A percentile compares a stretch with the other conserved stretches of the same genome.
Evolutionary conservation across 2,329 filamentous ascomycete genomes (phyloP).

Genomic region (Colletotrichum coccodes): DNA sequence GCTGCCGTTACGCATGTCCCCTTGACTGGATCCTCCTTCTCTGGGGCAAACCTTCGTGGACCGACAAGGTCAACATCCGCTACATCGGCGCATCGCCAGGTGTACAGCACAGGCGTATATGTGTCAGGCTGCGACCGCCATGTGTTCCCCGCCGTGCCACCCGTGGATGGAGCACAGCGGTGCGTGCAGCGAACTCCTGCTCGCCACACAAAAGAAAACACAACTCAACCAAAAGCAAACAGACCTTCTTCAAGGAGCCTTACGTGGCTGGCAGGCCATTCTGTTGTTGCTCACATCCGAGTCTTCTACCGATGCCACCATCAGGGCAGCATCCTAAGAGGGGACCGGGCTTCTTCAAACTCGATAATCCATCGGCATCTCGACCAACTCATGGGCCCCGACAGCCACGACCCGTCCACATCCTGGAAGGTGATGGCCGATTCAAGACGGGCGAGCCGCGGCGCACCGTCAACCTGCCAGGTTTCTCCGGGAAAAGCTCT

Average conservation of each 20-base stretch:
- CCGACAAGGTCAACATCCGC: neutral
- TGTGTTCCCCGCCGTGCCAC: conserved; percentile 5
- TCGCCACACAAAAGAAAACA: conserved; percentile 16
- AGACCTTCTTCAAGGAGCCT: neutral
- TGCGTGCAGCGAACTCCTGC: neutral
- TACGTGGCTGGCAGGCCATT: neutral
- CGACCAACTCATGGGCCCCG: conserved; percentile 14
- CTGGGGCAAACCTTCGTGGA: neutral
- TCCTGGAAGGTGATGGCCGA: conserved; percentile 20
- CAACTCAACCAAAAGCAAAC: neutral
- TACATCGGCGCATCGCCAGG: neutral
- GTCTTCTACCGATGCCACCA: conserved; percentile 8
- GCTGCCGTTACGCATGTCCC: neutral
- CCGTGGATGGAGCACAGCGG: neutral
- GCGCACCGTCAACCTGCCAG: conserved; percentile 12
- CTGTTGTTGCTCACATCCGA: conserved; percentile 1
- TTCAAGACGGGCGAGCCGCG: conserved; percentile 20
- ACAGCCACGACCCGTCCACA: conserved; percentile 6
- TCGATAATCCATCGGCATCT: neutral
- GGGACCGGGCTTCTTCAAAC: neutral
- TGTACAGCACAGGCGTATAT: neutral
- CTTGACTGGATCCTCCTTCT: conserved; percentile 1
- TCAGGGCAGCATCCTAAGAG: conserved; percentile 1
- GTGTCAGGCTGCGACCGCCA: conserved; percentile 24
- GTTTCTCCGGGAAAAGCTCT: conserved; percentile 7